Conservation (phyloP, 306 rosid genomes). For the Clitoria ternatea region DNA sequence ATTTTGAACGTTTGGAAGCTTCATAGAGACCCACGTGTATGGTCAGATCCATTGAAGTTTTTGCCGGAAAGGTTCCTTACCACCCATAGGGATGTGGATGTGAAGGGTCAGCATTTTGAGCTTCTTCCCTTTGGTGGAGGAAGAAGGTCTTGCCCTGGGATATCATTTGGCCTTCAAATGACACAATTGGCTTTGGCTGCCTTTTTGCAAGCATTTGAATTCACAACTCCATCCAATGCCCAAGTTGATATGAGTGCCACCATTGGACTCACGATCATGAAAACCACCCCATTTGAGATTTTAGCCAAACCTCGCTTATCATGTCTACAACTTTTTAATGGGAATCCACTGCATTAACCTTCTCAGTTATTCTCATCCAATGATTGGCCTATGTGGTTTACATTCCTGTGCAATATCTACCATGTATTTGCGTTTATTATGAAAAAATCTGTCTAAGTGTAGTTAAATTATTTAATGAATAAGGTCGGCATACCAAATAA, state of each 20-base stretch:
- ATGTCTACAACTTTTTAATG: too few species aligned
- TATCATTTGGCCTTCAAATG: conserved; percentile 33
- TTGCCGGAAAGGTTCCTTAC: conserved; percentile 50
- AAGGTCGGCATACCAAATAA: too few species aligned
- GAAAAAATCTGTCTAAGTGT: too few species aligned
- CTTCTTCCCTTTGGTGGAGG: conserved; percentile 51
- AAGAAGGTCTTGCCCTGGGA: conserved; percentile 48
- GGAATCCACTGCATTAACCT: too few species aligned
- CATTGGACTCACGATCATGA: conserved; percentile 9
- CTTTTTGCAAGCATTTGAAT: conserved; percentile 41
- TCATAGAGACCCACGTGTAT: not conserved
- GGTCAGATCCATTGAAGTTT: conserved; percentile 32
- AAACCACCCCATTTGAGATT: conserved; percentile 13
- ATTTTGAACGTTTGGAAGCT: conserved; percentile 30
- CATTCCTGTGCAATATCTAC: too few species aligned
- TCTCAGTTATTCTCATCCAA: too few species aligned
- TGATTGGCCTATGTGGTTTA: too few species aligned
- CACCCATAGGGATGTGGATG: conserved; percentile 36
- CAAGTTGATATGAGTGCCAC: conserved; percentile 43
- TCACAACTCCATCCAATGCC: conserved; percentile 13
- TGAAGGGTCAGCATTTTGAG: conserved; percentile 40
- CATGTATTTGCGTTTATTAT: too few species aligned
- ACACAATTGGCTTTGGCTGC: conserved; percentile 27
- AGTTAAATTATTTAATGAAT: too few species aligned
- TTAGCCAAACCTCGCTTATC: not conserved